Percentiles rank a stretch among this genome's conserved stretches.
Conservation (phyloP, 352 stramenopile genomes). For the Phytophthora rubi region DNA sequence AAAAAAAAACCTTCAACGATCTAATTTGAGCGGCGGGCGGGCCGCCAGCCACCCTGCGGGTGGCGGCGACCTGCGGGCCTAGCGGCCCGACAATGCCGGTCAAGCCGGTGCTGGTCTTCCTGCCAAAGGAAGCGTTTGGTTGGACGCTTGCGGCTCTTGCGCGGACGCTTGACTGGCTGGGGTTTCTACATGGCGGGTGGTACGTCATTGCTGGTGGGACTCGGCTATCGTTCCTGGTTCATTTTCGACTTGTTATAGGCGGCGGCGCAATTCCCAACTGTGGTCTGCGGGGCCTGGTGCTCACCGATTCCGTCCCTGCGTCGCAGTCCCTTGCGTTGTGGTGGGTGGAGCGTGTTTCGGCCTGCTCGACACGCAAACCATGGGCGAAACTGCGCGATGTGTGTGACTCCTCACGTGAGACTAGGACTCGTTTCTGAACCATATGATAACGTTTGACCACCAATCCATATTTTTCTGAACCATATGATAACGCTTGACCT, state of each 20-base stretch:
- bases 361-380: slow-evolving; percentile 18
- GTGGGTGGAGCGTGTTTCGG: slow-evolving; percentile 19
- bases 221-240: slow-evolving; percentile 12
- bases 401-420: slow-evolving; percentile 4
- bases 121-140: slow-evolving; percentile 82
- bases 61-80: no score
- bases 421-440: not conserved
- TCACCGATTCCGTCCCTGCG: not conserved
- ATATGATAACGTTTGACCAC: not conserved
- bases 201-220: slow-evolving; percentile 6
- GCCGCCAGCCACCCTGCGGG: no score
- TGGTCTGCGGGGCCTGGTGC: not conserved
- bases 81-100: no score
- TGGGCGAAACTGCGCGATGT: not conserved
- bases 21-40: no score
- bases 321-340: not conserved
- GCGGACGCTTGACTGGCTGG: slow-evolving; percentile 31
- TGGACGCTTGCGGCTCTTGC: slow-evolving; percentile 81
- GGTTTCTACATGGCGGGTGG: not conserved
- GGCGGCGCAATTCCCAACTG: slow-evolving; percentile 17
- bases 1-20: no score
- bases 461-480: slow-evolving; percentile 1
- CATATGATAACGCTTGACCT: not conserved
- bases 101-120: slow-evolving; percentile 56
- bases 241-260: slow-evolving; percentile 9